A percentile compares a stretch with the other conserved stretches of the same genome.
These are phyloP conservation scores for Alternaria atra DNA, from an alignment of 2,329 filamentous ascomycete genomes.

Conservation along the genomic window DNA sequence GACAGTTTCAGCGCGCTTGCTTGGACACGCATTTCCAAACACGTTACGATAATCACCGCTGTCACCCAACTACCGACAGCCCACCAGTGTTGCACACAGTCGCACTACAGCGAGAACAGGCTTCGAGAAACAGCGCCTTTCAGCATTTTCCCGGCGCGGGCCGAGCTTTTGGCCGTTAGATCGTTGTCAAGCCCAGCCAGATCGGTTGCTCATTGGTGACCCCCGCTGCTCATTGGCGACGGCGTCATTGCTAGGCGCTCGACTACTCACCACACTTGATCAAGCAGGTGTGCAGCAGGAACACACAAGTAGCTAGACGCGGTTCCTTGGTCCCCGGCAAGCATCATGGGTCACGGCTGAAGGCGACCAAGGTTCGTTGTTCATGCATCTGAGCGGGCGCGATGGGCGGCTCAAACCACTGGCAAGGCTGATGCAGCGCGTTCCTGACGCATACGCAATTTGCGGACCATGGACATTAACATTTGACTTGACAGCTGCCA, in stretches of 20 bases:
- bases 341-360: conserved; percentile 28
- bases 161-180: conserved; percentile 51
- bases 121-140: conserved; percentile 47
- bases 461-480: conserved; percentile 41
- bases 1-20: conserved; percentile 13
- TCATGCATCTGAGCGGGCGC: conserved; percentile 47
- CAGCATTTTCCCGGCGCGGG: conserved; percentile 49
- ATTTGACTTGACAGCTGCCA: conserved; percentile 50
- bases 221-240: conserved; percentile 33
- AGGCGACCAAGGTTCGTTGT: conserved; percentile 30
- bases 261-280: conserved; percentile 41
- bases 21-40: conserved; percentile 21
- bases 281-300: conserved; percentile 47
- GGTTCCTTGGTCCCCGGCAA: conserved; percentile 31
- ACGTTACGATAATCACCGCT: conserved; percentile 25
- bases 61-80: conserved; percentile 42
- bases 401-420: conserved; percentile 47
- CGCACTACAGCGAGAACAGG: conserved; percentile 37
- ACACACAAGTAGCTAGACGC: conserved; percentile 36
- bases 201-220: conserved; percentile 44
- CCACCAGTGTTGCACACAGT: conserved; percentile 34
- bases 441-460: conserved; percentile 57
- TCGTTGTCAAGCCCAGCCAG: conserved; percentile 41
- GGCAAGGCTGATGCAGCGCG: conserved; percentile 51
- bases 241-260: conserved; percentile 39